Evolutionary conservation across 169 alveolate genomes (phyloP).

Genomic region (Perkinsus marinus): DNA sequence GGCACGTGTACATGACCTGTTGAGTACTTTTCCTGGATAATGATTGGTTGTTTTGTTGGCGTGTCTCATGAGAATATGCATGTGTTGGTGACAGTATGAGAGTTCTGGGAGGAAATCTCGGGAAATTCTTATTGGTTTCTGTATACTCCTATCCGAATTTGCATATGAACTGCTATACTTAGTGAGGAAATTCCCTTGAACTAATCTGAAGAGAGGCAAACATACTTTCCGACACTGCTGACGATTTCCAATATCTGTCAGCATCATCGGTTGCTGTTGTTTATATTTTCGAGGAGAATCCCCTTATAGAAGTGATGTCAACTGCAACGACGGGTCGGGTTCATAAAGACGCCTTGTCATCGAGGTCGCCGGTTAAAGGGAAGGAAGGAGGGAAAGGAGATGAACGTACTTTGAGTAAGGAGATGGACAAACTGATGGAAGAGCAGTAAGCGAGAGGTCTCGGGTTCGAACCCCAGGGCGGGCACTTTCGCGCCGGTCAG

Average conservation of each 20-base stretch:
- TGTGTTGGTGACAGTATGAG: no score
- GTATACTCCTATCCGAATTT: no score
- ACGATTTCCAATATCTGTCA: no score
- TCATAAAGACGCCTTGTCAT: not conserved
- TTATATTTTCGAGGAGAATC: not conserved
- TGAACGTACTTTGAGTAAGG: not conserved
- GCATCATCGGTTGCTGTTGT: not conserved
- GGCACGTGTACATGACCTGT: not conserved
- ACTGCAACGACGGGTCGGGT: not conserved
- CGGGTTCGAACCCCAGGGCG: not conserved
- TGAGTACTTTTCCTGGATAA: not conserved
- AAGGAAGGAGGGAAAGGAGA: not conserved
- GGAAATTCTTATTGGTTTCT: no score
- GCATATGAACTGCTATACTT: no score
- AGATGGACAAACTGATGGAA: not conserved
- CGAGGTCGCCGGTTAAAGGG: not conserved
- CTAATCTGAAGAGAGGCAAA: no score
- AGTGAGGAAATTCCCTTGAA: no score
- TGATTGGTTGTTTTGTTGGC: not conserved
- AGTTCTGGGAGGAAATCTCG: no score
- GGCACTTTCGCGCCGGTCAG: not conserved
- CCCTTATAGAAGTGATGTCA: not conserved
- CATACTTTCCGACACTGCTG: no score
- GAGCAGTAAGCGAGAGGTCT: not conserved
- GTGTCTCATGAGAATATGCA: not conserved